Evolutionary conservation across 495 filamentous ascomycete genomes (phyloP), one percentile per base, ranked within the genome.

Genomic region (Xylaria telfairii): DNA sequence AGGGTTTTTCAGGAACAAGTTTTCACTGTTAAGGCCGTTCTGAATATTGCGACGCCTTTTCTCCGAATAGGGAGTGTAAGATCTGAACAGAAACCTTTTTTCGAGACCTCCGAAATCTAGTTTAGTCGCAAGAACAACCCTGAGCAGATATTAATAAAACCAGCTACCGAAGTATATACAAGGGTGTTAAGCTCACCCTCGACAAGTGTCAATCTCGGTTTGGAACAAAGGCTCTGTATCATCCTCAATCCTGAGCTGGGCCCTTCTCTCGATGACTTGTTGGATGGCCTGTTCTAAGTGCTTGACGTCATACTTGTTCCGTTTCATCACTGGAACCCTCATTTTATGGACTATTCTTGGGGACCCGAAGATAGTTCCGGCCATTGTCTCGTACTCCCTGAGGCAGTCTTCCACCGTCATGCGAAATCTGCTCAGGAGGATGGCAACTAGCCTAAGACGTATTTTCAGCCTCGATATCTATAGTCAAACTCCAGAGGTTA

Each of bases 401-500:
- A 88, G 78, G 63, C 82, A 87, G 69, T 88, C 82, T 15, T 84
- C 78, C 12, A 88, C 81, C 3, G 79, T 83, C 85, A 89, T 87
- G 37, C 82, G 78, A 13, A 88, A 74, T 17, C 87, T 77, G 1
- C 85, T 86, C 8, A 89, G 80, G 79, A 88, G 83, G 30, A 87
- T 87, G 2, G 84, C 81, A 66, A 89, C 87, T 1, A 89, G 75
- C 13, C 86, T 82, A 26, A n/a, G 69, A 72, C 9, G n/a, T 71
- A 12, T n/a, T 68, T 68, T 80, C 53, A 68, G 63, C 39, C 13
- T 41, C 37, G 12, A 30, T 41, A 41, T 21, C 6, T 41, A 47
- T 34, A 24, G 17, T 30, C 15, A 12, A 39, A 54, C 34, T 30
- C 59, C 61, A 19, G 59, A 15, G 19, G 19, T 4, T 46, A 54